Percentiles rank a stretch among this genome's conserved stretches.
Evolutionary conservation across 768 basidiomycete genomes (phyloP).

Genomic region (Phaeotremella skinneri): DNA sequence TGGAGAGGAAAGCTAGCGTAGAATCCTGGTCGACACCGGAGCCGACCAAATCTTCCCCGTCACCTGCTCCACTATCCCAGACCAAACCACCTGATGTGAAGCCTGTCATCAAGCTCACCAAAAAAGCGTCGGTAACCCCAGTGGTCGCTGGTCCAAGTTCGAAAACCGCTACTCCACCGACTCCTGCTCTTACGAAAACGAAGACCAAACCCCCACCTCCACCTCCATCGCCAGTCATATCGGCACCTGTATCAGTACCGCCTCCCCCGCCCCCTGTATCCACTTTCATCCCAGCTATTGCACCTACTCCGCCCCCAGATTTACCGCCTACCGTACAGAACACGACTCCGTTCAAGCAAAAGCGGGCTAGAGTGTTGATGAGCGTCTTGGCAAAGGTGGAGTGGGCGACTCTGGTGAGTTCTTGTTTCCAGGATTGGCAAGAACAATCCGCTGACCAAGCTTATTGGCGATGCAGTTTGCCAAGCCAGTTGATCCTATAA

Average conservation of each 20-base stretch:
- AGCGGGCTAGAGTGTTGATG: conserved; percentile 35
- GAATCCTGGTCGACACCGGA: background rate
- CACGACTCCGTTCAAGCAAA: conserved; percentile 27
- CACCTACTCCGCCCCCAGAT: conserved; percentile 18
- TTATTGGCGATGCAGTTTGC: conserved; percentile 62
- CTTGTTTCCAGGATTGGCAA: background rate
- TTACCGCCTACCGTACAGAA: conserved; percentile 25
- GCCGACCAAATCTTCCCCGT: background rate
- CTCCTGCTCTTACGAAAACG: background rate
- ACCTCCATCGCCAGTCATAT: background rate
- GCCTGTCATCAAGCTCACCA: conserved; percentile 13
- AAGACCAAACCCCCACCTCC: background rate
- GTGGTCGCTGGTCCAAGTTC: conserved; percentile 6
- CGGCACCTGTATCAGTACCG: background rate
- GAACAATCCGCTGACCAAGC: conserved; percentile 7
- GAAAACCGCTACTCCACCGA: background rate
- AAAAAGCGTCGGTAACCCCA: conserved; percentile 7
- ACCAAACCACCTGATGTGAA: conserved; percentile 5
- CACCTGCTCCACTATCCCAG: background rate
- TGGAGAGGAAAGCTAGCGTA: conserved; percentile 60
- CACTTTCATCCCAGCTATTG: background rate
- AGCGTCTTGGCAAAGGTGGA: conserved; percentile 23
- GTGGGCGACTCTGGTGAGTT: conserved; percentile 26
- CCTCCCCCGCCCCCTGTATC: background rate
- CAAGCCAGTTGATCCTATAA: conserved; percentile 75